Evolutionary conservation across 75 land plant species (phyloP), one percentile per base, ranked within the genome.

Genomic region (Ceratopteris richardii): DNA sequence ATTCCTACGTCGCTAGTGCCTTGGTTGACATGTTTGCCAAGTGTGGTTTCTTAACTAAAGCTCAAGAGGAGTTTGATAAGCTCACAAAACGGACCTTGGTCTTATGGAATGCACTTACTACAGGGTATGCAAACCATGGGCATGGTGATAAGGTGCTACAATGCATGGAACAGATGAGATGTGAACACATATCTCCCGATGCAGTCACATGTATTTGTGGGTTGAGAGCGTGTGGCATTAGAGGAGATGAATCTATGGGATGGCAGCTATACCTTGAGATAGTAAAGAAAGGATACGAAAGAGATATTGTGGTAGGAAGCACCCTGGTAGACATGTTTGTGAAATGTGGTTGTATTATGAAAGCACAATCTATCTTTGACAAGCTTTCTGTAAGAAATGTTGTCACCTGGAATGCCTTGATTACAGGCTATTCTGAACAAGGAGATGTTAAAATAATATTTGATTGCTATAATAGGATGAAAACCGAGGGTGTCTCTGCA

Each of bases 231-330:
- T 60, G 54, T 26, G 40, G 51, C 5, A 36, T 29, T 1, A 27
- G n/a, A 29, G 51, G 44, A n/a, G 66, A 47, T 39, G 29, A 47
- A 18, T 28, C 22, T 21, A 13, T 44, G 24, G 66, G 70, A 13
- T 28, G 36, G 29, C 11, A 13, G 1, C 13, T 63, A 23, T 27
- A 63, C 47, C 17, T 27, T 16, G 41, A 51, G n/a, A 25, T 51
- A 11, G 19, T 51, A 5, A 51, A 23, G 56, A 72, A 68, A 22
- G 66, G 44, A 1, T 58, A 77, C 27, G 52, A 74, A 20, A 17
- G 19, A 21, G 66, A 75, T 46, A 67, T 60, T 19, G 29, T 68
- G 53, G 76, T 67, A 2, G 56, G 36, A 6, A 67, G 43, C 9
- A 46, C 56, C 12, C 26, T 67, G n/a, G 54, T 67, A 0, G 27